Evolutionary conservation across 1,284 basidiomycete genomes (phyloP).

Genomic region (Neonothopanus nambi): DNA sequence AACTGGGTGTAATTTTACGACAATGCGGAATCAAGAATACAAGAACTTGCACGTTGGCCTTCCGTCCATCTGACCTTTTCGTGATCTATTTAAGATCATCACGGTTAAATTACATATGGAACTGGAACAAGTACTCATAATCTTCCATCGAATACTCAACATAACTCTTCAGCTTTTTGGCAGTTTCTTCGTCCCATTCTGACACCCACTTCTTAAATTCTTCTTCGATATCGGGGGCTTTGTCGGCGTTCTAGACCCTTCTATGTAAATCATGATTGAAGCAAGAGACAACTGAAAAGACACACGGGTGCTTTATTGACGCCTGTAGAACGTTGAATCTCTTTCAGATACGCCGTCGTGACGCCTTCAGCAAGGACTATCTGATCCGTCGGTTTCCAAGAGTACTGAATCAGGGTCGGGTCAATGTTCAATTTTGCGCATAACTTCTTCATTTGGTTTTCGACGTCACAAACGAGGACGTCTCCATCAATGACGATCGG

Average conservation of each 20-base stretch:
- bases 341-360: too few relatives aligned
- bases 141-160: constrained; percentile 10
- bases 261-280: neutral
- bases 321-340: constrained; percentile 1
- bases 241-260: neutral
- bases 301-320: constrained; percentile 8
- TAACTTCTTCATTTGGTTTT: constrained; percentile 10
- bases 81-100: too few relatives aligned
- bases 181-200: constrained; percentile 11
- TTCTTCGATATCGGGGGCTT: neutral
- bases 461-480: constrained; percentile 3
- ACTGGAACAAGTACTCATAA: constrained; percentile 10
- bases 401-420: constrained; percentile 3
- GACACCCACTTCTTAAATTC: constrained; percentile 11
- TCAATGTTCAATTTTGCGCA: constrained; percentile 5
- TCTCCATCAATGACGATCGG: constrained; percentile 12
- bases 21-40: too few relatives aligned
- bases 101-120: neutral
- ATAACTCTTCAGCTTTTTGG: constrained; percentile 5
- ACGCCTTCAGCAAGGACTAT: neutral
- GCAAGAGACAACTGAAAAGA: neutral
- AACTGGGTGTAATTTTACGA: too few relatives aligned
- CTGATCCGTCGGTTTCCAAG: constrained; percentile 1
- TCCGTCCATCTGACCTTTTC: too few relatives aligned
- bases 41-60: too few relatives aligned